These are phyloP conservation scores for Talaromyces wortmannii DNA, from an alignment of 495 filamentous ascomycete species.

Conservation along the genomic window DNA sequence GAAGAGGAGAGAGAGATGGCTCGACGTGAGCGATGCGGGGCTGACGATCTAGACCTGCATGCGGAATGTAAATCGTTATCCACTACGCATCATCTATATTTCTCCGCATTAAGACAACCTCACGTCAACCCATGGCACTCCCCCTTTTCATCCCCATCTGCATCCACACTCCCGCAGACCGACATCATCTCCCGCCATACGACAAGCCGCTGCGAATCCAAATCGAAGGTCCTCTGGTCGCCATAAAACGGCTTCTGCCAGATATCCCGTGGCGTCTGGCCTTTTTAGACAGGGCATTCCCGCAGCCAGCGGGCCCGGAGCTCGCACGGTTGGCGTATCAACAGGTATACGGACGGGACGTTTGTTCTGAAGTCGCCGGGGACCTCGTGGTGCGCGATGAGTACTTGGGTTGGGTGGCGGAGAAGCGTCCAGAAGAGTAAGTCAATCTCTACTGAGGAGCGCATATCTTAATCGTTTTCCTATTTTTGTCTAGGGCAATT, in stretches of 20 bases:
- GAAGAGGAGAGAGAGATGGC: no score
- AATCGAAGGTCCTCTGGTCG: conserved; percentile 21
- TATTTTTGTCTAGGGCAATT: conserved; percentile 15
- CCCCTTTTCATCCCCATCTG: conserved; percentile 15
- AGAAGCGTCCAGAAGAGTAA: conserved; percentile 8
- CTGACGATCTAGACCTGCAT: no score
- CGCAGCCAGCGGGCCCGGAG: conserved; percentile 17
- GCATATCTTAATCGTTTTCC: neutral
- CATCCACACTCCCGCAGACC: conserved; percentile 11
- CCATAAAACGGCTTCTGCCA: conserved; percentile 19
- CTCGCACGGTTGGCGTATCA: conserved; percentile 20
- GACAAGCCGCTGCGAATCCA: conserved; percentile 19
- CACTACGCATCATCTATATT: no score
- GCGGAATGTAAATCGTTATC: no score
- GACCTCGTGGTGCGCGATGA: conserved; percentile 23
- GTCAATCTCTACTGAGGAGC: neutral
- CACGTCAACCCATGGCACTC: conserved; percentile 5
- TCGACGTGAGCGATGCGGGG: no score
- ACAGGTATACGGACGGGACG: conserved; percentile 16
- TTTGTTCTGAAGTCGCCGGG: conserved; percentile 10
- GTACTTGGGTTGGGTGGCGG: conserved; percentile 19
- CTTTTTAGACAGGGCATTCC: conserved; percentile 11
- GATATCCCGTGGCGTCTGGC: conserved; percentile 13
- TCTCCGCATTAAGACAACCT: no score
- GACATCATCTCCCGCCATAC: conserved; percentile 12